Conservation (phyloP, 2,329 filamentous ascomycete genomes). For the Juglanconis oblonga region DNA sequence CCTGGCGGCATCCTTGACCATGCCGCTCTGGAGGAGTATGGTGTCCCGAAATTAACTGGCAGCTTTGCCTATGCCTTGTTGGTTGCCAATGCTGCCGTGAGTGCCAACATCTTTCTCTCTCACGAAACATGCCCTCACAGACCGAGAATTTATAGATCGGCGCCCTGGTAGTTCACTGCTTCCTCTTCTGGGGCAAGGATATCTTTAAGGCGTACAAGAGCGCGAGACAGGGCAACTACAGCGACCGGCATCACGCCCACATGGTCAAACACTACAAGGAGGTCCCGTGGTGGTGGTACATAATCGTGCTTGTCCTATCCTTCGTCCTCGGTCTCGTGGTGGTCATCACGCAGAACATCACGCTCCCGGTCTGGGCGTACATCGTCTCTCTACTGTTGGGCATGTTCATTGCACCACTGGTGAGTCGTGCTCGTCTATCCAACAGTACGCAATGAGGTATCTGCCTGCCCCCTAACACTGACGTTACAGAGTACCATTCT, state of each 20-base stretch:
- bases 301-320: conserved; percentile 36
- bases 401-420: conserved; percentile 48
- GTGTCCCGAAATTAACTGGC: conserved; percentile 45
- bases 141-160: conserved; percentile 41
- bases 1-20: conserved; percentile 38
- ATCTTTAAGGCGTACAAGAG: conserved; percentile 45
- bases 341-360: conserved; percentile 43
- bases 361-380: conserved; percentile 46
- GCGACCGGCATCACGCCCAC: conserved; percentile 50
- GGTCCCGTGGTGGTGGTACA: conserved; percentile 46
- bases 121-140: background rate
- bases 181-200: conserved; percentile 55
- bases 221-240: conserved; percentile 38
- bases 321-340: conserved; percentile 47
- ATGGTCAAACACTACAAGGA: conserved; percentile 54
- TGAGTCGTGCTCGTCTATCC: conserved; percentile 23
- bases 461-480: conserved; percentile 8
- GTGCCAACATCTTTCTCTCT: conserved; percentile 21
- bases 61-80: conserved; percentile 52
- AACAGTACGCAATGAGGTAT: background rate
- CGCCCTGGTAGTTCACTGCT: conserved; percentile 48
- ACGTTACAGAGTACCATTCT: conserved; percentile 44
- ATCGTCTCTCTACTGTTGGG: conserved; percentile 43
- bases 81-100: conserved; percentile 54
- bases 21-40: conserved; percentile 37